Percentiles rank a stretch among this genome's conserved stretches.
phyloP scores from a whole-genome alignment of 768 basidiomycete species.

The Collybia nuda region DNA sequence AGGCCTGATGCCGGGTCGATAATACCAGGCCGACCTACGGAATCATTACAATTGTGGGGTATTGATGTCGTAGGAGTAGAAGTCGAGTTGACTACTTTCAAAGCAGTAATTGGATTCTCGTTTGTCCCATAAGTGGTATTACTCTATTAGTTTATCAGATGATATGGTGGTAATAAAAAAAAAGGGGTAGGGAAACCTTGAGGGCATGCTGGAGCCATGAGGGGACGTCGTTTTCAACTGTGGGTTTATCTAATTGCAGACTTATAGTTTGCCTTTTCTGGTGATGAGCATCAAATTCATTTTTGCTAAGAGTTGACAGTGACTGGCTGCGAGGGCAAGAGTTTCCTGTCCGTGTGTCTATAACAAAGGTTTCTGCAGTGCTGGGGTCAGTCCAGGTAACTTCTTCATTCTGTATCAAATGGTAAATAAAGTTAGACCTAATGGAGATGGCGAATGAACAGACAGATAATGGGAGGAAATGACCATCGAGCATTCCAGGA shows the following conservation, averaged over 20 bases:
- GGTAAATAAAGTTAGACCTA: not conserved
- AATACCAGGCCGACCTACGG: not conserved
- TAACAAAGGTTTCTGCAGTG: slow-evolving; percentile 55
- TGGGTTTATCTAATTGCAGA: slow-evolving; percentile 18
- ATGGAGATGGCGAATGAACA: not conserved
- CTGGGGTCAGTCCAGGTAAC: slow-evolving; percentile 63
- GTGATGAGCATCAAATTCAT: slow-evolving; percentile 7
- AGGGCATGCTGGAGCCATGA: slow-evolving; percentile 67
- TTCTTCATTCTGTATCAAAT: slow-evolving; percentile 27
- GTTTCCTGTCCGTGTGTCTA: slow-evolving; percentile 72
- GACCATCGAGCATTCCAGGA: not conserved
- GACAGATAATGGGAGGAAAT: slow-evolving; percentile 3
- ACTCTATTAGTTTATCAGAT: slow-evolving; percentile 50
- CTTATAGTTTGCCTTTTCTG: slow-evolving; percentile 24
- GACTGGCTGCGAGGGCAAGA: slow-evolving; percentile 41
- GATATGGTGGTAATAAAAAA: not conserved
- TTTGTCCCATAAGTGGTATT: slow-evolving; percentile 36
- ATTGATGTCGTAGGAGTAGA: not conserved
- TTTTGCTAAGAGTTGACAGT: slow-evolving; percentile 5
- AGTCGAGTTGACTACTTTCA: slow-evolving; percentile 16
- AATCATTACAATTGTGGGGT: not conserved
- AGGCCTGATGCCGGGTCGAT: slow-evolving; percentile 7
- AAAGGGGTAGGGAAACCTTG: slow-evolving; percentile 27
- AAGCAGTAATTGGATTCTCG: slow-evolving; percentile 47
- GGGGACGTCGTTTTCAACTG: slow-evolving; percentile 32